Evolutionary conservation across 352 stramenopile species (phyloP).

Genomic region (Pythium utonaiense): DNA sequence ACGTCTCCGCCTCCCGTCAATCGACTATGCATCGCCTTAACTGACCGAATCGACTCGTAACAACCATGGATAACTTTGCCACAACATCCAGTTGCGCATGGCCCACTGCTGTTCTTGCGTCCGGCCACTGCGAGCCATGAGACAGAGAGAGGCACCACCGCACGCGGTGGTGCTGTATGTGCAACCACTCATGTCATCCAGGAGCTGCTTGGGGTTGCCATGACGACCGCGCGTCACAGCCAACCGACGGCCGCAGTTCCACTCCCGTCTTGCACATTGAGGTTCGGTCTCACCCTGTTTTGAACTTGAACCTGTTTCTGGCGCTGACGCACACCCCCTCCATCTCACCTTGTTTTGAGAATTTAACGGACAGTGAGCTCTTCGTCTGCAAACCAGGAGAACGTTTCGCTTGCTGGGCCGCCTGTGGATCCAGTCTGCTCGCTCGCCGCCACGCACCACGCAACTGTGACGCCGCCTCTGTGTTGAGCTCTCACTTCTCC

Average conservation of each 20-base stretch:
- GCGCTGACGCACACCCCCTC: conserved; percentile 3
- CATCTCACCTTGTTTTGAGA: conserved; percentile 28
- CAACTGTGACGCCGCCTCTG: neutral
- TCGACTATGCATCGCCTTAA: neutral
- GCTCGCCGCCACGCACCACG: neutral
- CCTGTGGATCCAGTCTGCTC: conserved; percentile 1
- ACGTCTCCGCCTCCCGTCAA: neutral
- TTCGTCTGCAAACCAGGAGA: conserved; percentile 28
- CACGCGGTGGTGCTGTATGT: neutral
- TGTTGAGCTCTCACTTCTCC: neutral
- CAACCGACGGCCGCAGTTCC: neutral
- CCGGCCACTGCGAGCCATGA: neutral
- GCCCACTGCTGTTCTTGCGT: neutral
- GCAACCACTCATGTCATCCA: neutral
- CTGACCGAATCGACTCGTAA: neutral
- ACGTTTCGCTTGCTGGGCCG: conserved; percentile 1
- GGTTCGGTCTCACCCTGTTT: conserved; percentile 13
- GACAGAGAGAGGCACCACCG: neutral
- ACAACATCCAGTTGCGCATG: neutral
- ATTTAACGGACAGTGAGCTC: neutral
- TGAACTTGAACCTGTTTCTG: conserved; percentile 22
- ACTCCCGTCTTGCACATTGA: conserved; percentile 13
- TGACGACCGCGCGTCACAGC: conserved; percentile 17
- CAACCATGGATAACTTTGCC: neutral
- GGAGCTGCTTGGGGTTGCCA: neutral